Percentiles rank a stretch among this genome's conserved stretches.
phyloP scores from a whole-genome alignment of 2,329 filamentous ascomycete species.

The Thelonectria rubi region DNA sequence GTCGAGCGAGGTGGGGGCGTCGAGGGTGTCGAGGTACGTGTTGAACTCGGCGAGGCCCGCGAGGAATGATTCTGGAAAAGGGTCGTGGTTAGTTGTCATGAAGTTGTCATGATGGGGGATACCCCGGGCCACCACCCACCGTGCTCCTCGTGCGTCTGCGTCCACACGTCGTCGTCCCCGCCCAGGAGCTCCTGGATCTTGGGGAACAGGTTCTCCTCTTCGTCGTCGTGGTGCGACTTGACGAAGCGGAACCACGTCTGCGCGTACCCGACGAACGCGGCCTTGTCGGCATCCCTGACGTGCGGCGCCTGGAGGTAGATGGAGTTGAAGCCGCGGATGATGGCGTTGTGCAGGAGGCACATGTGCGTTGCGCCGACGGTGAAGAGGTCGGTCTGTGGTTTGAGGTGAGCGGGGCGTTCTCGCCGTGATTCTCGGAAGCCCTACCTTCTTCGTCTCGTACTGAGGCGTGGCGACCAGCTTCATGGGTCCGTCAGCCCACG shows the following conservation, averaged over 20 bases:
- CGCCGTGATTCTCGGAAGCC: no score
- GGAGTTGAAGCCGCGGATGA: slow-evolving; percentile 71
- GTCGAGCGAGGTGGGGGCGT: slow-evolving; percentile 54
- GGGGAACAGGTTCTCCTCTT: slow-evolving; percentile 65
- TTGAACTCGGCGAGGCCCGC: slow-evolving; percentile 61
- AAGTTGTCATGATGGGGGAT: neutral
- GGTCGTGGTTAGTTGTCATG: neutral
- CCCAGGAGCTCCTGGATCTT: slow-evolving; percentile 61
- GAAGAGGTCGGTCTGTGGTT: slow-evolving; percentile 62
- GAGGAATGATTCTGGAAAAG: slow-evolving; percentile 56
- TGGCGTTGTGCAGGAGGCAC: slow-evolving; percentile 68
- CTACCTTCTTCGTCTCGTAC: slow-evolving; percentile 60
- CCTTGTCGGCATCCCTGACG: slow-evolving; percentile 60
- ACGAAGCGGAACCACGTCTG: slow-evolving; percentile 68
- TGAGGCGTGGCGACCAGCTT: slow-evolving; percentile 63
- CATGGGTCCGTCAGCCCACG: slow-evolving; percentile 66
- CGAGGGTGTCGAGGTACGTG: slow-evolving; percentile 58
- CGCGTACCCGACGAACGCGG: slow-evolving; percentile 66
- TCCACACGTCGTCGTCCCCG: slow-evolving; percentile 61
- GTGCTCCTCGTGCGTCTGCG: slow-evolving; percentile 63
- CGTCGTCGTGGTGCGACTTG: slow-evolving; percentile 68
- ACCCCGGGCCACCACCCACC: slow-evolving; percentile 50
- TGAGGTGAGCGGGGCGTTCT: neutral
- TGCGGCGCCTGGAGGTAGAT: slow-evolving; percentile 68
- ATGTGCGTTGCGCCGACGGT: slow-evolving; percentile 68